Percentiles rank a stretch among this genome's conserved stretches.
Conservation (phyloP, 495 filamentous ascomycete species). For the Penicillium antarcticum region DNA sequence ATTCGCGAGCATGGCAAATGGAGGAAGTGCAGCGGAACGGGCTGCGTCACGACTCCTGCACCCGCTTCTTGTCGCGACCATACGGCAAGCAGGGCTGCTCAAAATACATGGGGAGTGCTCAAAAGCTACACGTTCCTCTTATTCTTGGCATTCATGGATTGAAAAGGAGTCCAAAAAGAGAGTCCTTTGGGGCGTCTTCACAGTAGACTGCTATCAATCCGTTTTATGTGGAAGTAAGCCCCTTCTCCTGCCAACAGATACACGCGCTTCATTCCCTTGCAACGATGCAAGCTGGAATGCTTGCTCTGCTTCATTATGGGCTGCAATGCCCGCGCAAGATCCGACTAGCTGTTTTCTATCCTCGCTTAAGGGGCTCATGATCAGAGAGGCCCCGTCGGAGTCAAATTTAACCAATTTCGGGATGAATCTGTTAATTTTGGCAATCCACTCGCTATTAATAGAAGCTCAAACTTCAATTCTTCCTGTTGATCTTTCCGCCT, state of each 20-base stretch:
- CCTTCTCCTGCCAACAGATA: not conserved
- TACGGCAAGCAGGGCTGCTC: not conserved
- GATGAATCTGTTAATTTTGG: not conserved
- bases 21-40: not conserved
- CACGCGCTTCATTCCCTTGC: not conserved
- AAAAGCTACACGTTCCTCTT: not conserved
- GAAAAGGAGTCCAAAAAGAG: not conserved
- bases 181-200: not conserved
- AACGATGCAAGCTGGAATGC: not conserved
- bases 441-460: not conserved
- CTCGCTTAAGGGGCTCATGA: not conserved
- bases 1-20: not conserved
- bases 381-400: not conserved
- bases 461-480: not conserved
- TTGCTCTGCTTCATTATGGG: not conserved
- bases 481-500: not conserved
- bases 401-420: not conserved
- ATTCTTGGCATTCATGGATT: not conserved
- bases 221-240: not conserved
- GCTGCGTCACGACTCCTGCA: not conserved
- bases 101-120: not conserved
- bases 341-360: not conserved
- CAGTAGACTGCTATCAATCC: not conserved
- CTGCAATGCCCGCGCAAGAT: not conserved
- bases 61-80: not conserved